phyloP scores from a whole-genome alignment of 305 asterid genomes.

The Solanum aculeatissimum region DNA sequence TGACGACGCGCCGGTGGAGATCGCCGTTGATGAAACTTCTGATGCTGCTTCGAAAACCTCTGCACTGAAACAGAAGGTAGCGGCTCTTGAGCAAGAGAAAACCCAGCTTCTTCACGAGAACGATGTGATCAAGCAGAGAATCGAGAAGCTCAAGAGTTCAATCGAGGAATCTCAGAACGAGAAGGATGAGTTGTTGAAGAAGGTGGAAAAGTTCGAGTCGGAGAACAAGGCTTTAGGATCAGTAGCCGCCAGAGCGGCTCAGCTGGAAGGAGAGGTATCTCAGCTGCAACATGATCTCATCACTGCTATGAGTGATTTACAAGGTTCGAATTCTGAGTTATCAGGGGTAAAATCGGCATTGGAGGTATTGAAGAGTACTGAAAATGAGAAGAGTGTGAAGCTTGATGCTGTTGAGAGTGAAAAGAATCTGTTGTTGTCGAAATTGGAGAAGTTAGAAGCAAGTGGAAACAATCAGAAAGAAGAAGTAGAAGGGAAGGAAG shows the following conservation, averaged over 20 bases:
- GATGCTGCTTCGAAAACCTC: conserved; percentile 13
- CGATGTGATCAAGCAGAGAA: conserved; percentile 17
- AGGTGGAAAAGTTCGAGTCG: conserved; percentile 20
- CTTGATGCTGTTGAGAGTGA: conserved; percentile 40
- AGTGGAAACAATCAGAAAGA: conserved; percentile 8
- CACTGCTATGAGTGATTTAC: conserved; percentile 32
- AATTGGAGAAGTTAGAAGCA: conserved; percentile 17
- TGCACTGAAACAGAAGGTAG: conserved; percentile 23
- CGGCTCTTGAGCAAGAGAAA: conserved; percentile 44
- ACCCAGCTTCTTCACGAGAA: conserved; percentile 26
- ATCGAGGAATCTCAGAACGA: conserved; percentile 12
- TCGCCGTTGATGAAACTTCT: conserved; percentile 24
- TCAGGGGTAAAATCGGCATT: conserved; percentile 21
- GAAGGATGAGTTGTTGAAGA: conserved; percentile 20
- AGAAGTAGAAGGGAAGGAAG: conserved; percentile 32
- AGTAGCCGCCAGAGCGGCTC: conserved; percentile 47
- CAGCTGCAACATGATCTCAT: conserved; percentile 49
- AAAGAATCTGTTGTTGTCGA: conserved; percentile 29
- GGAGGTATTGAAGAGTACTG: conserved; percentile 26
- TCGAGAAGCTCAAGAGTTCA: conserved; percentile 34
- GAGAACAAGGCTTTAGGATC: conserved; percentile 26
- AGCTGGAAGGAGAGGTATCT: conserved; percentile 47
- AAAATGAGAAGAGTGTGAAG: conserved; percentile 22
- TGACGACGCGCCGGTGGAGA: conserved; percentile 35
- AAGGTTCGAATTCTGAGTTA: conserved; percentile 29